Evolutionary conservation across 1,284 basidiomycete species (phyloP).

Genomic region (Laetiporus sulphureus): DNA sequence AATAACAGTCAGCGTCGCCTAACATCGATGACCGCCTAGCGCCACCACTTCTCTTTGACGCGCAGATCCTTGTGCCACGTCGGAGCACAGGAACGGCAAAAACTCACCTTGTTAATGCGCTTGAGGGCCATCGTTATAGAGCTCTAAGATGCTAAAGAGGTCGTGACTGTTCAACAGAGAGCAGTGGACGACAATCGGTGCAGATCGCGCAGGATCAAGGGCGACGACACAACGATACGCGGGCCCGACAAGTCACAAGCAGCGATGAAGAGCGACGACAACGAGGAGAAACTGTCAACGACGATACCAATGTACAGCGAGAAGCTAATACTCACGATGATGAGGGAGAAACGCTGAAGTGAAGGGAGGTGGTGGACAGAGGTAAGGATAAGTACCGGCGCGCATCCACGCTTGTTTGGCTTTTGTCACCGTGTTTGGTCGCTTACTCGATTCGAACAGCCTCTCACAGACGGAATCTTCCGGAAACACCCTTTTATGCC

Average conservation of each 20-base stretch:
- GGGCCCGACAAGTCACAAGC: slow-evolving; percentile 11
- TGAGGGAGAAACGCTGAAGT: slow-evolving; percentile 12
- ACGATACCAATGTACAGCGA: no score
- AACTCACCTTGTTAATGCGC: slow-evolving; percentile 95
- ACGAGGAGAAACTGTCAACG: background rate
- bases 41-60: slow-evolving; percentile 10
- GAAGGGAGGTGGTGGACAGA: slow-evolving; percentile 19
- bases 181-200: slow-evolving; percentile 13
- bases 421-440: slow-evolving; percentile 21
- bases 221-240: slow-evolving; percentile 11
- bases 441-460: slow-evolving; percentile 19
- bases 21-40: slow-evolving; percentile 3
- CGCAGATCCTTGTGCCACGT: slow-evolving; percentile 4
- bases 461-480: slow-evolving; percentile 12
- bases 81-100: slow-evolving; percentile 7
- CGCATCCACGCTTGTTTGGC: slow-evolving; percentile 17
- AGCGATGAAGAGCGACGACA: slow-evolving; percentile 2
- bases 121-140: slow-evolving; percentile 78
- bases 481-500: no score
- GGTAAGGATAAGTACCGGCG: slow-evolving; percentile 17
- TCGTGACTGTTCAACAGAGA: slow-evolving; percentile 12
- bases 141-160: slow-evolving; percentile 23
- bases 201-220: slow-evolving; percentile 23
- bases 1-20: slow-evolving; percentile 9
- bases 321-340: slow-evolving; percentile 14